phyloP scores from a whole-genome alignment of 208 protist genomes.

The Wallacemonas sp. region DNA sequence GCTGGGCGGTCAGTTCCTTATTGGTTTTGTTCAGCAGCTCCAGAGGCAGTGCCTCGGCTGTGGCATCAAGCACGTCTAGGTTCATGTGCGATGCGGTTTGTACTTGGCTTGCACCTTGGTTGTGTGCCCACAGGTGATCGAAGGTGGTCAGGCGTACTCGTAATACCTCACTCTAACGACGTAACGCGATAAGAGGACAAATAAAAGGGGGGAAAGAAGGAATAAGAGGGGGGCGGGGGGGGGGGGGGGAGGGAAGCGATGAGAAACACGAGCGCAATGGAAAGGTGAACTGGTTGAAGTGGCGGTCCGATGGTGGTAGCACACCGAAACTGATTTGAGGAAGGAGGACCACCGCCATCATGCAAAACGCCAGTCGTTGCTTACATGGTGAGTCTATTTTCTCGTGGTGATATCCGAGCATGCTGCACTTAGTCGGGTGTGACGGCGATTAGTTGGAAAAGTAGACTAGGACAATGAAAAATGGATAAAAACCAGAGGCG shows the following conservation, averaged over 20 bases:
- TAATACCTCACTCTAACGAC: too few relatives aligned
- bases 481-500: not conserved
- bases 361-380: too few relatives aligned
- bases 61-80: constrained; percentile 77
- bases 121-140: too few relatives aligned
- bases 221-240: not conserved
- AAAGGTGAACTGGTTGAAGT: not conserved
- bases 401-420: too few relatives aligned
- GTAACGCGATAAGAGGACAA: not conserved
- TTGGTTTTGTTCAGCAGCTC: constrained; percentile 86
- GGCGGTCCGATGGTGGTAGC: not conserved
- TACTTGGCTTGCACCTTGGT: too few relatives aligned
- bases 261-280: not conserved
- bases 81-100: too few relatives aligned
- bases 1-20: constrained; percentile 81
- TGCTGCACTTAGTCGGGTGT: too few relatives aligned
- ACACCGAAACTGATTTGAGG: too few relatives aligned
- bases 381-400: too few relatives aligned
- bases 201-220: not conserved
- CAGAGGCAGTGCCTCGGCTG: constrained; percentile 77
- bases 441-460: too few relatives aligned
- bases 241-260: not conserved
- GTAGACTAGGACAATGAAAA: not conserved
- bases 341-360: too few relatives aligned
- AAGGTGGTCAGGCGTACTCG: too few relatives aligned